Evolutionary conservation across 2,329 filamentous ascomycete genomes (phyloP), one percentile per base, ranked within the genome.

Genomic region (Arthrobotrys iridis): DNA sequence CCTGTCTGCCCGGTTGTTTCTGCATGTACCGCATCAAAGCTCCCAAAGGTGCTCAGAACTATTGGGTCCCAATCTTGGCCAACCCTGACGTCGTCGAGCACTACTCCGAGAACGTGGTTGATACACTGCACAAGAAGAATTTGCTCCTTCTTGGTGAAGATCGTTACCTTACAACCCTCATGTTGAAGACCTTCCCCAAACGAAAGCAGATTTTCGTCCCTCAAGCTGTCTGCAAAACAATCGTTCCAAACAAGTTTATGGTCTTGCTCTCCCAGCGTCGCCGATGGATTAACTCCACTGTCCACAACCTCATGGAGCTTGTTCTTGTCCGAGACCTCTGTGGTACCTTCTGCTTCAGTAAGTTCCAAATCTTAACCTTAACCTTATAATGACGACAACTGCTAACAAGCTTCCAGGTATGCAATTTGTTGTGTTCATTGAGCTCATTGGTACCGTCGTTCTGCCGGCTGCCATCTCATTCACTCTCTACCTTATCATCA

Each of bases 11-110:
- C 13, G 95, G 95, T 78, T 99, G 95, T 86, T 99, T 99, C 89
- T 97, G 93, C 87, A 99, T 99, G 96, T 99, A 99, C 85, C 92
- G 95, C 80, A 98, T 99, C 88, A 99, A 99, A 84, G 92, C 95
- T 28, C 96, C 95, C 75, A 99, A 99, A 85, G 95, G 95, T 78
- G 94, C 91, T 24, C 93, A 98, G 82, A 98, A 99, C 85, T 99
- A 98, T 84, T 99, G 95, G 95, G 95, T 99, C 22, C 95, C 95
- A 5, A 98, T 99, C 80, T 87, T 99, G 77, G 95, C 95, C 79
- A 99, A 99, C 82, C 96, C 96, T 1, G 96, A 99, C 81, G 92
- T 99, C 45, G 96, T 99, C 50, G 95, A 99, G 84, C 95, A 99
- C 83, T 99, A 99, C 83, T 98, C 95, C 0, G 95, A 99, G 83